Base-by-base conservation (phyloP, 2,329 filamentous ascomycete species). In the Sphaerulina musiva region DNA sequence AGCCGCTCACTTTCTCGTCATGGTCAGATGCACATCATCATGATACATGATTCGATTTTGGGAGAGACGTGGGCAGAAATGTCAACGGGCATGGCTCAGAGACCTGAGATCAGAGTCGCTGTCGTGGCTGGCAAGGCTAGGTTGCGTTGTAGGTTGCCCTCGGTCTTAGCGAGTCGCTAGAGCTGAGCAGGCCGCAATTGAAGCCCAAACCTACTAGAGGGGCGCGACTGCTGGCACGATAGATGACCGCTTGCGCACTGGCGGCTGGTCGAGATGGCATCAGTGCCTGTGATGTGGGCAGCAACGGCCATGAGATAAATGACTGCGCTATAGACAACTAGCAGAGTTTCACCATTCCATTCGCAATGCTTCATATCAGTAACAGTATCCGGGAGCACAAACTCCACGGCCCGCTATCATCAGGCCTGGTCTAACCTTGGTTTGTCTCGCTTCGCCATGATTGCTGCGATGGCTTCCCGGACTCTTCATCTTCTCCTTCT, bases 321-420 rank as follows among this genome's bases (percentile, higher is more conserved):
- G 34, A 44, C 53, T 29, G 26, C 26, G 5, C 26, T 54, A 56
- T 56, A 56, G 50, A 59, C 56, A 53, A 20, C 10, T 10, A 53
- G 32, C 29, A 34, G 12, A 11, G 38, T 38, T 38, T 38, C 12
- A 11, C 34, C 34, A 38, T 38, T 38, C 8, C 34, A 38, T 38
- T 38, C 34, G 55, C 55, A 59, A 57, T 59, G 57, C 57, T 57
- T 51, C 47, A 46, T 43, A 41, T 38, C 10, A 38, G 34, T 38
- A 38, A 4, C 34, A 38, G 34, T 11, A 38, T n/a, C 26, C 26
- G 26, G 12, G 12, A 38, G 10, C 34, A 38, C 34, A 38, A 38
- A 11, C 10, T 38, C 12, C 34, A 38, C 34, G 4, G 5, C 34
- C 34, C 10, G 8, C 12, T 38, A n/a, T 38, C 10, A 38, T 38